Percentiles rank a stretch among this genome's conserved stretches.
Evolutionary conservation across 2,329 filamentous ascomycete genomes (phyloP).

Genomic region (Colletotrichum graminicola): DNA sequence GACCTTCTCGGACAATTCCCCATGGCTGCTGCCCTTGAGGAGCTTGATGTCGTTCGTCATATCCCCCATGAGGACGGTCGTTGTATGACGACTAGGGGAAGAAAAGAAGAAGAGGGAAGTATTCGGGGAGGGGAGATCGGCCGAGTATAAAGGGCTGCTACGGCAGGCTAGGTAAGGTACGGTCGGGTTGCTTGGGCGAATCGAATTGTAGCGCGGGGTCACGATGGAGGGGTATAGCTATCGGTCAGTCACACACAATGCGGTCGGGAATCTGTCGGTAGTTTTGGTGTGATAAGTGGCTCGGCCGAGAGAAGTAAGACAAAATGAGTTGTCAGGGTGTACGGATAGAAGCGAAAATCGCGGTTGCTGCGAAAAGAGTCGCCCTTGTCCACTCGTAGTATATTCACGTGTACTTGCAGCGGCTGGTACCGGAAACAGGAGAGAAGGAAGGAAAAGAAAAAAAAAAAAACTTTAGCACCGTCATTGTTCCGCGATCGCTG

Average conservation of each 20-base stretch:
- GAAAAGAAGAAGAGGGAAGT: slow-evolving; percentile 2
- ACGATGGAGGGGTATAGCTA: slow-evolving; percentile 41
- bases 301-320: slow-evolving; percentile 9
- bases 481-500: slow-evolving; percentile 33
- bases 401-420: slow-evolving; percentile 5
- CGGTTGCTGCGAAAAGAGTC: neutral
- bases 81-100: slow-evolving; percentile 34
- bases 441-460: neutral
- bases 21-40: slow-evolving; percentile 52
- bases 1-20: slow-evolving; percentile 50
- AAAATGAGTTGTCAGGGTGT: neutral
- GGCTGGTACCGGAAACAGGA: neutral
- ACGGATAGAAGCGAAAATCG: slow-evolving; percentile 6
- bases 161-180: slow-evolving; percentile 29
- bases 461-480: slow-evolving; percentile 19
- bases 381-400: neutral
- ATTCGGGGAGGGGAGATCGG: slow-evolving; percentile 23
- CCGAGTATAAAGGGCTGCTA: slow-evolving; percentile 33
- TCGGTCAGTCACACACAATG: slow-evolving; percentile 21
- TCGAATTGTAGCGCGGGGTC: slow-evolving; percentile 41
- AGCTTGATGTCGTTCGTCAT: slow-evolving; percentile 57
- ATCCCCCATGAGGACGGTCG: slow-evolving; percentile 42
- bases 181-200: slow-evolving; percentile 34
- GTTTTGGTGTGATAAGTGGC: neutral
- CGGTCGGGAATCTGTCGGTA: slow-evolving; percentile 7